Percentiles rank a stretch among this genome's conserved stretches.
Conservation (phyloP, 2,329 filamentous ascomycete species). For the Aspergillus sergii region DNA sequence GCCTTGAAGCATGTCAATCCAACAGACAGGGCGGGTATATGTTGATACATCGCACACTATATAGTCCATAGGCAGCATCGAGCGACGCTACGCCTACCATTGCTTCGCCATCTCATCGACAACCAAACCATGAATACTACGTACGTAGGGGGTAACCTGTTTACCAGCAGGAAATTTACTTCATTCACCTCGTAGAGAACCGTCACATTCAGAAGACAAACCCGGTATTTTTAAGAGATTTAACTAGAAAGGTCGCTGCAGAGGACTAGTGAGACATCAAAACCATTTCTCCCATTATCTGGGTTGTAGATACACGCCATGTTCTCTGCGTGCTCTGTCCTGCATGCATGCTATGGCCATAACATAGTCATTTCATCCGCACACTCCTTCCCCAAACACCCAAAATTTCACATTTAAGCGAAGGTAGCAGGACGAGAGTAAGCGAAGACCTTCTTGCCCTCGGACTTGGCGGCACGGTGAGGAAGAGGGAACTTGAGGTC, state of each 20-base stretch:
- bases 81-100: not conserved
- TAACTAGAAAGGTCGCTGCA: constrained; percentile 43
- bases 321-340: constrained; percentile 38
- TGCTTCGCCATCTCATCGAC: not conserved
- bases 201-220: constrained; percentile 27
- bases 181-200: constrained; percentile 12
- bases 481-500: constrained; percentile 97
- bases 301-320: constrained; percentile 40
- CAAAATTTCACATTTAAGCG: constrained; percentile 69
- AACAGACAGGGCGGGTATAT: not conserved
- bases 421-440: constrained; percentile 94
- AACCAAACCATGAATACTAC: not conserved
- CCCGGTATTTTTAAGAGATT: constrained; percentile 43
- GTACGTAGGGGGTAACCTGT: not conserved
- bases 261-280: constrained; percentile 45
- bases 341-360: constrained; percentile 46
- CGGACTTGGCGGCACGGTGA: constrained; percentile 85
- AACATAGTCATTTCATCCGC: constrained; percentile 45
- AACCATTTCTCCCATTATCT: constrained; percentile 38
- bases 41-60: not conserved
- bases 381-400: constrained; percentile 40
- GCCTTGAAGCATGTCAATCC: no score
- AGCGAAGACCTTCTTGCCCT: constrained; percentile 88
- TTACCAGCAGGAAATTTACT: not conserved
- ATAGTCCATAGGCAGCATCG: not conserved